Evolutionary conservation across 495 filamentous ascomycete genomes (phyloP).

Genomic region (Cudoniella acicularis): DNA sequence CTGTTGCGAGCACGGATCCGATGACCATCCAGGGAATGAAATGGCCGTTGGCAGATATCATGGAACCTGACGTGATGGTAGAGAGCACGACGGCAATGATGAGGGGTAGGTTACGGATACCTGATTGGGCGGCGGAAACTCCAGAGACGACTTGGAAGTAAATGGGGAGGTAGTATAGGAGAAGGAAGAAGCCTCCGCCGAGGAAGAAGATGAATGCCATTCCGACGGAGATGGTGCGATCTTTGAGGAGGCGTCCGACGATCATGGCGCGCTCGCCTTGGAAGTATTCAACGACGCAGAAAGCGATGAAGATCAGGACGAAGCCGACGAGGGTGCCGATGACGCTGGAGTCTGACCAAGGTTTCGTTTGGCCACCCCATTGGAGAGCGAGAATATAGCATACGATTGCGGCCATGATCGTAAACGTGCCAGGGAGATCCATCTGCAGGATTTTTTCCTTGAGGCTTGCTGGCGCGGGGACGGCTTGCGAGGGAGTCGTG

Average conservation of each 20-base stretch:
- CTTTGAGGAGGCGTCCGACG: slow-evolving; percentile 57
- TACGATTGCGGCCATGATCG: slow-evolving; percentile 51
- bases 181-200: slow-evolving; percentile 56
- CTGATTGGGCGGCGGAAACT: slow-evolving; percentile 28
- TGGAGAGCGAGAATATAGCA: slow-evolving; percentile 76
- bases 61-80: slow-evolving; percentile 31
- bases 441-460: slow-evolving; percentile 26
- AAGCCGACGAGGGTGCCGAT: slow-evolving; percentile 70
- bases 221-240: slow-evolving; percentile 57
- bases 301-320: slow-evolving; percentile 57
- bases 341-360: slow-evolving; percentile 63
- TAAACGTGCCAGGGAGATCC: slow-evolving; percentile 25
- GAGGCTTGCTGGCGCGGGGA: slow-evolving; percentile 15
- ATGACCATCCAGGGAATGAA: slow-evolving; percentile 32
- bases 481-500: slow-evolving; percentile 40
- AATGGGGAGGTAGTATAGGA: slow-evolving; percentile 67
- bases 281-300: slow-evolving; percentile 59
- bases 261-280: slow-evolving; percentile 64
- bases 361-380: slow-evolving; percentile 76
- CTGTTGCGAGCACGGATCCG: slow-evolving; percentile 26
- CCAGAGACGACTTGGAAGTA: slow-evolving; percentile 81
- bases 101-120: slow-evolving; percentile 35
- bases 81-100: slow-evolving; percentile 37
- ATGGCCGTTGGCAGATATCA: slow-evolving; percentile 33
- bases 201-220: slow-evolving; percentile 51